phyloP scores from a whole-genome alignment of 2,329 filamentous ascomycete genomes.

The Cytospora paraplurivora region DNA sequence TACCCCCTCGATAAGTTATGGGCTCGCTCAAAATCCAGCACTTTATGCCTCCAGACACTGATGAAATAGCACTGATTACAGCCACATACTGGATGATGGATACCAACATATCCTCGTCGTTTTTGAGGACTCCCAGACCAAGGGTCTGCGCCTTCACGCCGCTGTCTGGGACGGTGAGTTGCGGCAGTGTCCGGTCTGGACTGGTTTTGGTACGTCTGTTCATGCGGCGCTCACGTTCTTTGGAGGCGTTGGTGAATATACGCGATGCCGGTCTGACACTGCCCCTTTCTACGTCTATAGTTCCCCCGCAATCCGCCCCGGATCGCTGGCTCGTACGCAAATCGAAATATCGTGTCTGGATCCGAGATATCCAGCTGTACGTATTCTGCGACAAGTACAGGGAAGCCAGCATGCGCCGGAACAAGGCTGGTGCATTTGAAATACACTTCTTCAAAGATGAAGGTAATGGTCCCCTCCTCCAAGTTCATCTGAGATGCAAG shows the following conservation, averaged over 20 bases:
- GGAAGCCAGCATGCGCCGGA: constrained; percentile 54
- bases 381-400: constrained; percentile 61
- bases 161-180: constrained; percentile 58
- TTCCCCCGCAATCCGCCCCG: constrained; percentile 54
- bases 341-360: constrained; percentile 49
- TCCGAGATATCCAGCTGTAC: constrained; percentile 59
- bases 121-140: constrained; percentile 52
- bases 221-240: background rate
- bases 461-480: constrained; percentile 34
- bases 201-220: constrained; percentile 56
- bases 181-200: constrained; percentile 62
- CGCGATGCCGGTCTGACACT: background rate
- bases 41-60: background rate
- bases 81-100: constrained; percentile 58
- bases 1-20: too few species aligned
- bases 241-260: background rate
- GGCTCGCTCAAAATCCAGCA: background rate
- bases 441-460: constrained; percentile 50
- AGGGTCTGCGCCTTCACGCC: constrained; percentile 57
- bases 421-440: constrained; percentile 51
- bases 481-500: too few species aligned
- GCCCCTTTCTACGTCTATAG: constrained; percentile 37
- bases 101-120: constrained; percentile 57
- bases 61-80: constrained; percentile 34
- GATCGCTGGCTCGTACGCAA: constrained; percentile 54